phyloP scores from a whole-genome alignment of 202 grass and related monocot species.

The Zizania palustris region DNA sequence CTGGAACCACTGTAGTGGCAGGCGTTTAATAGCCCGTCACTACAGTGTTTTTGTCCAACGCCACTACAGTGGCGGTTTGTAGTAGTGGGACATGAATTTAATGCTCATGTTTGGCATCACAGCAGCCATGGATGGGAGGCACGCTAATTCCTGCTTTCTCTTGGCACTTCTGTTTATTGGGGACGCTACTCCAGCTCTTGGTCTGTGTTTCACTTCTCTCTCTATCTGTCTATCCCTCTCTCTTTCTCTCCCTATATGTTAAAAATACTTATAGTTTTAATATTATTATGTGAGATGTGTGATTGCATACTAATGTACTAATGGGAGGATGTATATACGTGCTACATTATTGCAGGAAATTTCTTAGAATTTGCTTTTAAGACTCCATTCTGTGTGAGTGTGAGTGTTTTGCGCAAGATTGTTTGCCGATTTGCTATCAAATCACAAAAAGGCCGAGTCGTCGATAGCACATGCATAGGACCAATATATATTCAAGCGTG shows the following conservation, averaged over 20 bases:
- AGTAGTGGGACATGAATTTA: too few relatives aligned
- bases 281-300: neutral
- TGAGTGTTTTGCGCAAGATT: neutral
- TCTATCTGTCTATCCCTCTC: too few relatives aligned
- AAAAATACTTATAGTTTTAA: too few relatives aligned
- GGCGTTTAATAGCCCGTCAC: too few relatives aligned
- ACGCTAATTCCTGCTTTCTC: neutral
- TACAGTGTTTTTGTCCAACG: too few relatives aligned
- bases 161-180: neutral
- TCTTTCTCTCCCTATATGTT: too few relatives aligned
- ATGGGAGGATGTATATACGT: neutral
- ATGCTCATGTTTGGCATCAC: too few relatives aligned
- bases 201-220: neutral
- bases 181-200: neutral
- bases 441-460: neutral
- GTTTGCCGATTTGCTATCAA: slow-evolving; percentile 10
- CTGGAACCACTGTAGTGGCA: too few relatives aligned
- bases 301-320: neutral
- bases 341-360: neutral
- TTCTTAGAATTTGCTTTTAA: neutral
- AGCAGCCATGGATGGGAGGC: neutral
- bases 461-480: neutral
- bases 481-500: neutral
- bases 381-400: slow-evolving; percentile 2
- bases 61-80: too few relatives aligned